These are phyloP conservation scores for Solanum hybrid DNA, from an alignment of 305 asterid genomes.

Conservation along the genomic window DNA sequence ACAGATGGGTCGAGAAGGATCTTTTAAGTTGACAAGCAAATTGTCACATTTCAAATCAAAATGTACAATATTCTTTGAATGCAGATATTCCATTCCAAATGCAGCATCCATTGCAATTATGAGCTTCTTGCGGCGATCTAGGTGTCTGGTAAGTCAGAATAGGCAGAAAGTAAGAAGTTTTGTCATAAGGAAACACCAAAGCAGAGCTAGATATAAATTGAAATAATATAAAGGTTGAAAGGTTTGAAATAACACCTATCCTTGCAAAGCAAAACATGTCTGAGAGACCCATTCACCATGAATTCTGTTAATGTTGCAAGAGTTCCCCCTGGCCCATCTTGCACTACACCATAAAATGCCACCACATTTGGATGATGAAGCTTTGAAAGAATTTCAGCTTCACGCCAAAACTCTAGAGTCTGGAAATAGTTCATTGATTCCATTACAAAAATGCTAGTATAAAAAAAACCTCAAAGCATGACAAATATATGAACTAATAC, in stretches of 20 bases:
- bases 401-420: constrained; percentile 87
- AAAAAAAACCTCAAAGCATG: constrained; percentile 3
- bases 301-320: constrained; percentile 84
- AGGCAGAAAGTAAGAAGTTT: neutral
- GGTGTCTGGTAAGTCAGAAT: constrained; percentile 35
- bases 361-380: constrained; percentile 98
- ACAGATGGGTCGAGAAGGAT: constrained; percentile 88
- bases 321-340: constrained; percentile 94
- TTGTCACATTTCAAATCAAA: constrained; percentile 89
- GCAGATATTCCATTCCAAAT: constrained; percentile 92
- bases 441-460: neutral
- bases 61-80: constrained; percentile 86
- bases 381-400: constrained; percentile 84
- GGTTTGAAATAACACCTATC: constrained; percentile 23
- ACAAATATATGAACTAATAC: neutral
- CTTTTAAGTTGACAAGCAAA: constrained; percentile 89
- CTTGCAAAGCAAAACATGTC: constrained; percentile 71
- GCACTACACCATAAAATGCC: constrained; percentile 93
- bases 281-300: constrained; percentile 91
- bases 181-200: neutral
- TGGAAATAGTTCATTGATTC: constrained; percentile 20
- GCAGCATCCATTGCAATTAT: constrained; percentile 95
- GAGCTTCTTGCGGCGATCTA: constrained; percentile 87
- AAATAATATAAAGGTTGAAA: neutral
- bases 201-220: neutral